Conservation (phyloP, 495 filamentous ascomycete species). For the Neurospora sp. region DNA sequence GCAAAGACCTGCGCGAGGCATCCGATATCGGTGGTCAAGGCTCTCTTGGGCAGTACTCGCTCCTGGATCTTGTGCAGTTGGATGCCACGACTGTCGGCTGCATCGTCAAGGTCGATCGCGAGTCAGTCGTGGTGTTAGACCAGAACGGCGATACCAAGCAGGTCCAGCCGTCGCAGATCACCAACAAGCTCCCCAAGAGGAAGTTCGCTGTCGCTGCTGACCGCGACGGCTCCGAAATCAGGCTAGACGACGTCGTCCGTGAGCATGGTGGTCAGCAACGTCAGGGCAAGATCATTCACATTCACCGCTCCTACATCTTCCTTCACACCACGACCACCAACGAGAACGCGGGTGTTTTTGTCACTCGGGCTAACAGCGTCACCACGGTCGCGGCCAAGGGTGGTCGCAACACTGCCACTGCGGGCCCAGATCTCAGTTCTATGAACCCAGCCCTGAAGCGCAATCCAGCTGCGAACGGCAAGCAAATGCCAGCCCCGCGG, state of each 20-base stretch:
- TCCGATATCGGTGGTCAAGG: conserved; percentile 77
- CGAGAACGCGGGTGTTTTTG: conserved; percentile 85
- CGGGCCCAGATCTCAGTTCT: conserved; percentile 65
- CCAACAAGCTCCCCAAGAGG: conserved; percentile 71
- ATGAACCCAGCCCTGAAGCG: conserved; percentile 87
- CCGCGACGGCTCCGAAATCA: conserved; percentile 85
- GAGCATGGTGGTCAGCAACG: conserved; percentile 79
- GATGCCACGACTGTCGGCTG: conserved; percentile 86
- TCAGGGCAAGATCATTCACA: conserved; percentile 81
- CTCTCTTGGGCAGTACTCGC: conserved; percentile 71
- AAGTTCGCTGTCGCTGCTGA: conserved; percentile 84
- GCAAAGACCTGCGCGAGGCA: conserved; percentile 88
- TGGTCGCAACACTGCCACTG: conserved; percentile 53
- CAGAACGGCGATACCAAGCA: conserved; percentile 76
- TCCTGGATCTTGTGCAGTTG: conserved; percentile 90
- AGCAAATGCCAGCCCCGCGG: conserved; percentile 67
- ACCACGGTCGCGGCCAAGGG: conserved; percentile 86
- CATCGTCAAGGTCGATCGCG: conserved; percentile 89
- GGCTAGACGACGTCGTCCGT: conserved; percentile 81
- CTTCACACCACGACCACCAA: conserved; percentile 70
- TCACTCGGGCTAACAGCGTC: conserved; percentile 76
- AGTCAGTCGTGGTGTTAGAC: conserved; percentile 80
- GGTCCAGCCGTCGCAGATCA: conserved; percentile 81
- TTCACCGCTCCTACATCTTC: conserved; percentile 83
- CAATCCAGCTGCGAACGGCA: conserved; percentile 38